A percentile compares a stretch with the other conserved stretches of the same genome.
Evolutionary conservation across 148 eudicot genomes (phyloP).

Genomic region (Rhododendron vialii): DNA sequence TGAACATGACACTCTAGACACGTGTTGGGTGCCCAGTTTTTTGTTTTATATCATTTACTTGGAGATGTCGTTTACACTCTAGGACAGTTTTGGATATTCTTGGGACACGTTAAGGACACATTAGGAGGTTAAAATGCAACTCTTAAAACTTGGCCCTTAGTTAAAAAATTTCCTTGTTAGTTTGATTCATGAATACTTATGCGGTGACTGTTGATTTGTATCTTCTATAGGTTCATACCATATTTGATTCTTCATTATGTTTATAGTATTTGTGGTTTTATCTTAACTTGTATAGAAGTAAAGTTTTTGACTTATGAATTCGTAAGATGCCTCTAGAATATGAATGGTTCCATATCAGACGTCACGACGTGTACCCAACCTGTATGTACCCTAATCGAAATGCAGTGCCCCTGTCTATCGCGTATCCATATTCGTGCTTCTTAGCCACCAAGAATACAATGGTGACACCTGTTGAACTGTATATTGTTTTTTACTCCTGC

Average conservation of each 20-base stretch:
- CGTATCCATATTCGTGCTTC: no score
- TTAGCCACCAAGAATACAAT: no score
- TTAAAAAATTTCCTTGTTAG: not conserved
- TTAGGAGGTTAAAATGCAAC: not conserved
- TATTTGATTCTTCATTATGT: not conserved
- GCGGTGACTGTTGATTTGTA: not conserved
- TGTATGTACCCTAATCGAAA: no score
- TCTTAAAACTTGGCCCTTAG: not conserved
- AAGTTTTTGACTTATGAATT: not conserved
- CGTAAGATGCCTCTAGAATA: no score
- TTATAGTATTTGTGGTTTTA: not conserved
- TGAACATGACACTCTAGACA: not conserved
- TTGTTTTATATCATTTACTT: not conserved
- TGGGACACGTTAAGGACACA: not conserved
- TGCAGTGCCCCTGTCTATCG: no score
- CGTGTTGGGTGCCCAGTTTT: not conserved
- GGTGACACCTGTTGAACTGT: no score
- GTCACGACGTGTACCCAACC: no score
- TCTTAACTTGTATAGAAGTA: not conserved
- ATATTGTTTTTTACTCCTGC: no score
- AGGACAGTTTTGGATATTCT: not conserved
- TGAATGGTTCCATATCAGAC: no score
- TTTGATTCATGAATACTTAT: not conserved
- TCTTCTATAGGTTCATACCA: not conserved
- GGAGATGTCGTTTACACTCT: not conserved